Evolutionary conservation across 176 grass and related monocot species (phyloP).

Genomic region (Hordeum vulgare): DNA sequence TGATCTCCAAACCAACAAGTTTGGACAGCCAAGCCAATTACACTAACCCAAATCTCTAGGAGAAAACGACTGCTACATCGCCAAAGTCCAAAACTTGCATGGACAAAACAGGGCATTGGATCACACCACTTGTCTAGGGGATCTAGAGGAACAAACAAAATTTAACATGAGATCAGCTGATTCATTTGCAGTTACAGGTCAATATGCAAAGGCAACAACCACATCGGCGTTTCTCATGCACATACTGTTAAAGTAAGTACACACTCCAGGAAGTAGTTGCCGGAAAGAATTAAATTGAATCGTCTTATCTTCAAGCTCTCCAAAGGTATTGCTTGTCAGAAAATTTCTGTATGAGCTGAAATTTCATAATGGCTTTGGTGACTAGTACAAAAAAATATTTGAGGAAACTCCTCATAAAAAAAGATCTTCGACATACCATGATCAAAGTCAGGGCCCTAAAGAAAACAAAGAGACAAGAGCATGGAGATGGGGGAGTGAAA

Average conservation of each 20-base stretch:
- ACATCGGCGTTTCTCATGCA: no score
- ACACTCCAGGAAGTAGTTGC: neutral
- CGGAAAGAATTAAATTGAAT: neutral
- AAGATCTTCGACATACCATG: neutral
- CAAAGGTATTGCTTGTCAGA: neutral
- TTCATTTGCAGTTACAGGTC: neutral
- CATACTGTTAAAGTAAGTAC: no score
- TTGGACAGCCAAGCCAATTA: neutral
- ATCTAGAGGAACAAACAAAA: neutral
- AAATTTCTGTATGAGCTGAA: neutral
- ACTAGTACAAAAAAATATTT: neutral
- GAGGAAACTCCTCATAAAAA: neutral
- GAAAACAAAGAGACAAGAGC: neutral
- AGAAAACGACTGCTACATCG: neutral
- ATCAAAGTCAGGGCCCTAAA: neutral
- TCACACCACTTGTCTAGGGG: neutral
- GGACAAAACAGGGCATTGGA: neutral
- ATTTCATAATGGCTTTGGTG: neutral
- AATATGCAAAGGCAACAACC: neutral
- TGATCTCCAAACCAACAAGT: neutral
- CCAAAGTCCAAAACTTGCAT: neutral
- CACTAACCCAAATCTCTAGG: neutral
- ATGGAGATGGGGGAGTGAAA: neutral
- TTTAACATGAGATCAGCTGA: neutral
- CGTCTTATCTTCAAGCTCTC: neutral